Percentiles rank a stretch among this genome's conserved stretches.
Evolutionary conservation across 2,329 filamentous ascomycete species (phyloP).

Genomic region (Fusarium armeniacum): DNA sequence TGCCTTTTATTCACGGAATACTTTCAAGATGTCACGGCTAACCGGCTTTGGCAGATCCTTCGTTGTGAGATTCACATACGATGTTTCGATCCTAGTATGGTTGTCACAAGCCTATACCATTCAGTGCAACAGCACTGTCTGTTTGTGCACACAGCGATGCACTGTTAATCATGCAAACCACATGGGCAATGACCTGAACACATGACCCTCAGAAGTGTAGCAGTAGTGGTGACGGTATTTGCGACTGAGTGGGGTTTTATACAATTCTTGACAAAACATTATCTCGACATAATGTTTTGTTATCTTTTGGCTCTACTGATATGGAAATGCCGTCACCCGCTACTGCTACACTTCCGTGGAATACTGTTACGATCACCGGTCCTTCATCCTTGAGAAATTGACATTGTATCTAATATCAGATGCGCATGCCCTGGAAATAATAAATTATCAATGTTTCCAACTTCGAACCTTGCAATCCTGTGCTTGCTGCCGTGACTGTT

Average conservation of each 20-base stretch:
- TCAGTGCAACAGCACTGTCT: not conserved
- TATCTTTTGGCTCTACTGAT: too few relatives aligned
- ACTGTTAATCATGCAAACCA: too few relatives aligned
- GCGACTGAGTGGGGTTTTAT: too few relatives aligned
- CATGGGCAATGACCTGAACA: too few relatives aligned
- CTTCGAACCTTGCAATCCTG: not conserved
- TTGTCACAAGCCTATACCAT: not conserved
- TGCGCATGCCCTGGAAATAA: not conserved
- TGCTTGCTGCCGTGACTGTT: not conserved
- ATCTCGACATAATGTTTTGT: too few relatives aligned
- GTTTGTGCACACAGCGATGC: not conserved
- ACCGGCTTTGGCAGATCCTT: constrained; percentile 14
- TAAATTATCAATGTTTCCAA: not conserved
- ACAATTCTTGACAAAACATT: too few relatives aligned
- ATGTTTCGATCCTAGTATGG: too few relatives aligned
- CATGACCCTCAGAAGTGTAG: too few relatives aligned
- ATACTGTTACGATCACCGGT: not conserved
- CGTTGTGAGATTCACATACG: not conserved
- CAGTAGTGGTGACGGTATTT: too few relatives aligned
- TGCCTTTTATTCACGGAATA: constrained; percentile 9
- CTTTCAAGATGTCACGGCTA: constrained; percentile 19
- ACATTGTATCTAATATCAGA: too few relatives aligned
- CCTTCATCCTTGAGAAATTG: not conserved
- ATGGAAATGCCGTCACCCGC: too few relatives aligned
- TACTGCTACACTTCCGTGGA: not conserved